Evolutionary conservation across 2,329 filamentous ascomycete species (phyloP), one percentile per base, ranked within the genome.

Genomic region (Colletotrichum sansevieriae): DNA sequence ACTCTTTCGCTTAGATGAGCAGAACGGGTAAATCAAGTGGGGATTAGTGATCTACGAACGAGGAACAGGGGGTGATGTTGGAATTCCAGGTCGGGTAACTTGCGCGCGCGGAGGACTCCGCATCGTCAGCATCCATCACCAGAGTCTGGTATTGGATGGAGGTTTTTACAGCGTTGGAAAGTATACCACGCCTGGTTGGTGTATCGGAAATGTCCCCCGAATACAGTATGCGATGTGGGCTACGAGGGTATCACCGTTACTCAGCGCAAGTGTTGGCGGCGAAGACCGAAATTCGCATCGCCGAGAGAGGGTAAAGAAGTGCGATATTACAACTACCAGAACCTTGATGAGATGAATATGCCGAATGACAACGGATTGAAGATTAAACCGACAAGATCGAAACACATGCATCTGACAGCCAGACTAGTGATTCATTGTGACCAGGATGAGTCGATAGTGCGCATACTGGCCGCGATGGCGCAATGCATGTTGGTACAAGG

Each of bases 31-130:
- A 6, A 60, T 47, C 20, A 18, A 39, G 3, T 13, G 12, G 57
- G 57, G 44, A 49, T 60, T 60, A 60, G 44, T 60, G 57, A 51
- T 60, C 57, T 60, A 49, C 57, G 33, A 41, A 25, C 29, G 10
- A 49, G 25, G 46, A n/a, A 41, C 57, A 60, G 57, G 57, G 57
- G 44, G 15, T 3, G 22, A 29, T 29, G n/a, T 25, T 20, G 44
- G 18, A 49, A 49, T 60, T 60, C 57, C 44, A 39, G 37, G 35
- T 47, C 25, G 11, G 56, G n/a, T 35, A 18, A n/a, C n/a, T 41
- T 35, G 29, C 29, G 18, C 18, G 15, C 20, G 57, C 57, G 57
- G 57, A 60, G 44, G 11, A 33, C 44, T 60, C 57, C 57, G 44
- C 44, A 41, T 47, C 56, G 41, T 59, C 25, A 60, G 44, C 44